These are phyloP conservation scores for Eucalyptus pumila DNA, from an alignment of 345 rosid species.

Conservation along the genomic window DNA sequence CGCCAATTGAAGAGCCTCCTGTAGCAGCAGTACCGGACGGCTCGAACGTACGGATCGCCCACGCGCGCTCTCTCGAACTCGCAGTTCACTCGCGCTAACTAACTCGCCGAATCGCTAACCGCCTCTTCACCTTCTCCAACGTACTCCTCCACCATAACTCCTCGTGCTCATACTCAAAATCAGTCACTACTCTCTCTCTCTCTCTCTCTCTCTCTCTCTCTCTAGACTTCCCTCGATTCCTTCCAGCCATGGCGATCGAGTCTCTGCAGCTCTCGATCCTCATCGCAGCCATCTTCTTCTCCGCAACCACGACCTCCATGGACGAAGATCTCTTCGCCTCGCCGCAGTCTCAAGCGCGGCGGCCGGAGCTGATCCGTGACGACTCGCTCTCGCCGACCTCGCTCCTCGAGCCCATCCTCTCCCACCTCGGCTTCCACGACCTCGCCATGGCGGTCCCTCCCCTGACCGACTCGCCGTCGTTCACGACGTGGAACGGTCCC, in stretches of 20 bases:
- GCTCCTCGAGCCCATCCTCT: constrained; percentile 32
- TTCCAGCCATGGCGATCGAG: neutral
- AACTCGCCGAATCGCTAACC: neutral
- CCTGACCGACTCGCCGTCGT: constrained; percentile 17
- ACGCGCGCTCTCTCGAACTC: neutral
- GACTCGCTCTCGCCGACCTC: constrained; percentile 1
- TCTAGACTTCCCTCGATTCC: neutral
- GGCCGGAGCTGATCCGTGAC: neutral
- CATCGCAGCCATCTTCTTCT: neutral
- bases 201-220: neutral
- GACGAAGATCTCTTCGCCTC: neutral
- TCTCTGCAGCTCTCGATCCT: neutral
- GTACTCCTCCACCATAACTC: neutral
- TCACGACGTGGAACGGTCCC: constrained; percentile 41
- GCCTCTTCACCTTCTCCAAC: neutral
- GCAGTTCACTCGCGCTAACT: neutral
- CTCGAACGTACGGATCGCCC: neutral
- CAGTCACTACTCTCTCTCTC: neutral
- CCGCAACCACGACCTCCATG: neutral
- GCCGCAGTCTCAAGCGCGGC: neutral
- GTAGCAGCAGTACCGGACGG: neutral
- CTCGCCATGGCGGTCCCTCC: constrained; percentile 43
- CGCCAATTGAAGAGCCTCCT: neutral
- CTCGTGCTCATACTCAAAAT: neutral
- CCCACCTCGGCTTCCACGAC: constrained; percentile 57